These are phyloP conservation scores for Musa acuminata DNA, from an alignment of 176 grass and related monocot genomes.

Conservation along the genomic window DNA sequence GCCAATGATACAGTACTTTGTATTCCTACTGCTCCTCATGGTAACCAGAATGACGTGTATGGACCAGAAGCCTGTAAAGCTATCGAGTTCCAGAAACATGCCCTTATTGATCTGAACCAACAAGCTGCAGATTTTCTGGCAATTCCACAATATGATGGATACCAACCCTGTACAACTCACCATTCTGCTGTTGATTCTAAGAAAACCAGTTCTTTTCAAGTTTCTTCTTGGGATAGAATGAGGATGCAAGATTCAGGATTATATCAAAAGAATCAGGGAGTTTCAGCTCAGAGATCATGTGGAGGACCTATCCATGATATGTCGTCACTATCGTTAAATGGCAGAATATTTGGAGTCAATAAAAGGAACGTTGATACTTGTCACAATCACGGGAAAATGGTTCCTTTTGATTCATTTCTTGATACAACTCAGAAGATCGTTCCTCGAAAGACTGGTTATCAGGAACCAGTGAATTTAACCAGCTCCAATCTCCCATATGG, in stretches of 20 bases:
- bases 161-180: constrained; percentile 11
- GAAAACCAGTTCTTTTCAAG: background rate
- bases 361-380: constrained; percentile 13
- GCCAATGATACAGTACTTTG: constrained; percentile 21
- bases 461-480: background rate
- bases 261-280: background rate
- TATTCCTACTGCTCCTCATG: background rate
- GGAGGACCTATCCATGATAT: constrained; percentile 17
- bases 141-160: constrained; percentile 26
- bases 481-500: background rate
- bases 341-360: constrained; percentile 29
- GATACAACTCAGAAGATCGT: background rate
- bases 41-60: background rate
- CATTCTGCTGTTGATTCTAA: background rate
- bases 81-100: background rate
- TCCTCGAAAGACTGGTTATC: background rate
- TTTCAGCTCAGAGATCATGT: constrained; percentile 23
- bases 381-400: constrained; percentile 5
- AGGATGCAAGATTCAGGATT: constrained; percentile 23
- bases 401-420: background rate
- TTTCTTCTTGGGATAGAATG: constrained; percentile 15
- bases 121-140: constrained; percentile 19
- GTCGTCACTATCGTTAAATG: constrained; percentile 5
- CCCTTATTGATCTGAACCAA: constrained; percentile 8
- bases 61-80: constrained; percentile 15